phyloP scores from a whole-genome alignment of 225 moss, liverwort and hornwort genomes.

The Straminergon stramineum region DNA sequence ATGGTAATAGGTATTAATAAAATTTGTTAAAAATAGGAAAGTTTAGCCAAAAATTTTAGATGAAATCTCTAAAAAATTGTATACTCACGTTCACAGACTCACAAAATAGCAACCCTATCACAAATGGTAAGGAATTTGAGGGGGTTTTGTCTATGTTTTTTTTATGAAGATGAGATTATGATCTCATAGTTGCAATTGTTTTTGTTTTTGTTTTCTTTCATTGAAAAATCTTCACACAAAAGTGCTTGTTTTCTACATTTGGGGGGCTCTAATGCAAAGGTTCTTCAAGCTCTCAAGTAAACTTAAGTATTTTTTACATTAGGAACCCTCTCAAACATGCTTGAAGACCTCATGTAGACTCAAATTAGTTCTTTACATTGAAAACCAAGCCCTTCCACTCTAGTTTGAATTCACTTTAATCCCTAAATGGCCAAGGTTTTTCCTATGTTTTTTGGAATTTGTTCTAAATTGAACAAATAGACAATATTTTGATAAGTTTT shows the following conservation, averaged over 20 bases:
- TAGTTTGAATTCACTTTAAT: not conserved
- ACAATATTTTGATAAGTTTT: too few species aligned
- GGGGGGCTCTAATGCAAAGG: not conserved
- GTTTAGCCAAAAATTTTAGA: too few species aligned
- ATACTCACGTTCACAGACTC: too few species aligned
- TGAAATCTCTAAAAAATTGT: too few species aligned
- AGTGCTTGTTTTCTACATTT: rapidly evolving
- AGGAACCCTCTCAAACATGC: not conserved
- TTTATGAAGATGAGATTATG: not conserved
- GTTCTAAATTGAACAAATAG: too few species aligned
- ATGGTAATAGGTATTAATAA: too few species aligned
- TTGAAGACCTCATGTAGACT: rapidly evolving
- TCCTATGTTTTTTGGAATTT: too few species aligned
- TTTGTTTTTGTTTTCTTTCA: not conserved
- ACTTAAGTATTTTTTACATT: not conserved
- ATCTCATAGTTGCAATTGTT: not conserved
- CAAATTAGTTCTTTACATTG: not conserved
- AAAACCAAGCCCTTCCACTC: not conserved
- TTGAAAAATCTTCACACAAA: not conserved
- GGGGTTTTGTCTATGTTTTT: not conserved
- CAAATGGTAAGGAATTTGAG: not conserved
- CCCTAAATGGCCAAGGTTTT: not conserved
- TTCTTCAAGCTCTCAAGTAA: not conserved
- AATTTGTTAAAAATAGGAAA: too few species aligned
- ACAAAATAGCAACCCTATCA: too few species aligned